A percentile compares a stretch with the other conserved stretches of the same genome.
phyloP scores from a whole-genome alignment of 805 yeast species.

The Ogataea saltuana region DNA sequence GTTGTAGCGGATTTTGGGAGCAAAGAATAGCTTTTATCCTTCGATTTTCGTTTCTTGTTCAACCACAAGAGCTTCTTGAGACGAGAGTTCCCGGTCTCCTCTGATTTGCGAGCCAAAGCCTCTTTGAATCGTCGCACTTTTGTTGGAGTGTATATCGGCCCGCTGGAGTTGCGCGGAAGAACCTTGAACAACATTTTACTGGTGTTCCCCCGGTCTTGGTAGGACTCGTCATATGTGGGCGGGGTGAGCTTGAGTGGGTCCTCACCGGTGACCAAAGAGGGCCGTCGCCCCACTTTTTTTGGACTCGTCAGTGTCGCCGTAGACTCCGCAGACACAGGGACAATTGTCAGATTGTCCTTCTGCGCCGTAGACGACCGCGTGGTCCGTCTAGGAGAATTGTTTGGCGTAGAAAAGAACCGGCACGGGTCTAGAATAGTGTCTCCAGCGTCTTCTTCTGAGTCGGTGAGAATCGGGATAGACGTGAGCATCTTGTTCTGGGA shows the following conservation, averaged over 20 bases:
- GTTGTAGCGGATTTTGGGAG: background rate
- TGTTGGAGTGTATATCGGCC: slow-evolving; percentile 27
- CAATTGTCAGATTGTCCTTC: slow-evolving; percentile 21
- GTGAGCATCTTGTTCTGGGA: slow-evolving; percentile 9
- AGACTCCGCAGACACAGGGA: background rate
- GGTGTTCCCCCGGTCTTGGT: slow-evolving; percentile 13
- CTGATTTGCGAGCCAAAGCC: slow-evolving; percentile 22
- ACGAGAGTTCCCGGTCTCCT: slow-evolving; percentile 16
- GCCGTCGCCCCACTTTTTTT: slow-evolving; percentile 12
- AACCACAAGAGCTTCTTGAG: slow-evolving; percentile 21
- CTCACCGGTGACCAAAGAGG: slow-evolving; percentile 9
- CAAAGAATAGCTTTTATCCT: slow-evolving; percentile 2
- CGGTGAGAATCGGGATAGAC: slow-evolving; percentile 21
- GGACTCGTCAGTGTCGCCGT: slow-evolving; percentile 6
- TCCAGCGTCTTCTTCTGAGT: slow-evolving; percentile 21
- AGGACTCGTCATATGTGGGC: slow-evolving; percentile 16
- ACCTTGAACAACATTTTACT: slow-evolving; percentile 14
- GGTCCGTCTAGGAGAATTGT: slow-evolving; percentile 18
- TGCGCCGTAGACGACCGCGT: slow-evolving; percentile 24
- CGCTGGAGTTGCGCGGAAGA: slow-evolving; percentile 16
- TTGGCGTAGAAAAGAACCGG: slow-evolving; percentile 7
- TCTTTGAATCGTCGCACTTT: slow-evolving; percentile 30
- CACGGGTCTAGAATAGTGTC: slow-evolving; percentile 9
- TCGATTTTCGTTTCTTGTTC: slow-evolving; percentile 13
- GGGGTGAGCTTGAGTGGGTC: slow-evolving; percentile 23